Evolutionary conservation across 2,329 filamentous ascomycete genomes (phyloP).

Genomic region (Xylaria polymorpha): DNA sequence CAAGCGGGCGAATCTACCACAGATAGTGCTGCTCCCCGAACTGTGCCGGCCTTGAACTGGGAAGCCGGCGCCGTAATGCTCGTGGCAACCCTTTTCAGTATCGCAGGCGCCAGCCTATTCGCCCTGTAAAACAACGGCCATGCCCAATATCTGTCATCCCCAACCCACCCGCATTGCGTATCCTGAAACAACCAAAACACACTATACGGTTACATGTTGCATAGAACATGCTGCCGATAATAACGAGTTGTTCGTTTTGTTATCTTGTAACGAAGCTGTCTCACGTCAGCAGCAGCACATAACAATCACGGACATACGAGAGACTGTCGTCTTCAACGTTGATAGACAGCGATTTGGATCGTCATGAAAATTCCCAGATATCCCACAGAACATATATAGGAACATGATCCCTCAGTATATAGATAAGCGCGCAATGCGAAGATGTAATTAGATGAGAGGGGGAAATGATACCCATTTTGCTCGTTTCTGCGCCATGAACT

Average conservation of each 20-base stretch:
- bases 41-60: slow-evolving; percentile 42
- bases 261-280: neutral
- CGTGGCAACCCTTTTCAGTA: slow-evolving; percentile 42
- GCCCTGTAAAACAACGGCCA: slow-evolving; percentile 36
- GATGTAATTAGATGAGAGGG: slow-evolving; percentile 1
- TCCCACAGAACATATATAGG: neutral
- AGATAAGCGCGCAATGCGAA: neutral
- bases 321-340: neutral
- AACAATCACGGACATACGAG: neutral
- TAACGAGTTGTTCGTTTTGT: neutral
- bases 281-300: neutral
- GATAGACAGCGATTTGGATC: neutral
- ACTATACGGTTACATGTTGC: neutral
- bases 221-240: neutral
- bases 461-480: neutral
- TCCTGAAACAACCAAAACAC: neutral
- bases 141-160: neutral
- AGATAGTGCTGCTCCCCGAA: slow-evolving; percentile 39
- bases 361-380: neutral
- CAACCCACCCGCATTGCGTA: neutral
- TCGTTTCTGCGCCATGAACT: neutral
- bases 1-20: slow-evolving; percentile 32
- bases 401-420: slow-evolving; percentile 7
- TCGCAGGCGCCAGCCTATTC: slow-evolving; percentile 47
- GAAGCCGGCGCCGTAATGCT: slow-evolving; percentile 39